Evolutionary conservation across 352 stramenopile species (phyloP).

Genomic region (Saprolegnia parasitica): DNA sequence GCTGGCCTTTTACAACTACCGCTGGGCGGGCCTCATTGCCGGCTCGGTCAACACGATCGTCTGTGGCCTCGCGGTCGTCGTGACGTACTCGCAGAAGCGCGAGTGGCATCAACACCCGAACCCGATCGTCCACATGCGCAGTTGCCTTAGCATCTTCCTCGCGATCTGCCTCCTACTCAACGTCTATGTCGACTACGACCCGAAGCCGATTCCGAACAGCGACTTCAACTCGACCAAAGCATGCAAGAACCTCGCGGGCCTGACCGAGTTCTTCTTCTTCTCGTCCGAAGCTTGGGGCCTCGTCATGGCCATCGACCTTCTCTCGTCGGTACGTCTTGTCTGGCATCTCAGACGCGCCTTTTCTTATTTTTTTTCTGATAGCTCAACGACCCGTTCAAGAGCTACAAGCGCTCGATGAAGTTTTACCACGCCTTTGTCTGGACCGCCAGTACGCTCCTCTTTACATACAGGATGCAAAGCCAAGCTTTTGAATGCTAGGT

Average conservation of each 20-base stretch:
- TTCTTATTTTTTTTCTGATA: constrained; percentile 15
- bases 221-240: constrained; percentile 40
- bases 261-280: constrained; percentile 89
- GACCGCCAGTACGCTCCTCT: constrained; percentile 42
- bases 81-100: constrained; percentile 85
- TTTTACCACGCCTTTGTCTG: constrained; percentile 86
- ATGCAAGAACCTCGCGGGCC: constrained; percentile 66
- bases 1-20: constrained; percentile 85
- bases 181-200: constrained; percentile 72
- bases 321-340: constrained; percentile 65
- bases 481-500: constrained; percentile 27
- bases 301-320: constrained; percentile 85
- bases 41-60: constrained; percentile 85
- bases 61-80: constrained; percentile 74
- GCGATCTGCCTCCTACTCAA: constrained; percentile 79
- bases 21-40: constrained; percentile 82
- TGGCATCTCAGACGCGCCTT: not conserved
- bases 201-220: constrained; percentile 28
- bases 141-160: constrained; percentile 81
- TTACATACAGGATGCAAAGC: not conserved
- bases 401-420: constrained; percentile 86
- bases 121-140: constrained; percentile 82
- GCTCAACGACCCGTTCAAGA: constrained; percentile 85
- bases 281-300: constrained; percentile 81
- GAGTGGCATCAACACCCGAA: constrained; percentile 87